These are phyloP conservation scores for Rhodotorula taiwanensis DNA, from an alignment of 768 basidiomycete species.

Conservation along the genomic window DNA sequence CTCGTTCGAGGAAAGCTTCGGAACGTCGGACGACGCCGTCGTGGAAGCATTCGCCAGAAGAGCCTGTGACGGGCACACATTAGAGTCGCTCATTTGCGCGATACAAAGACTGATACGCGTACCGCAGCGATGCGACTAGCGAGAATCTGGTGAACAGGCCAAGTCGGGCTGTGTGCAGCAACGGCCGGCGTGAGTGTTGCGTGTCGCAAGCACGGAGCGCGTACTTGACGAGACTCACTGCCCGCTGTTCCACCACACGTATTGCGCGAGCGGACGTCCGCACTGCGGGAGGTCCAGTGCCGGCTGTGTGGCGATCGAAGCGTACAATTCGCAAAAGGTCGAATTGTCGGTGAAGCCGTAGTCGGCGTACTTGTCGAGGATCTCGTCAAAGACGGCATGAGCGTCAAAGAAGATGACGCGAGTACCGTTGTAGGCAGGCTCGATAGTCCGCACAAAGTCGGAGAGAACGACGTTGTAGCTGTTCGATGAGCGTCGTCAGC, in stretches of 20 bases:
- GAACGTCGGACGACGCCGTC: too few species aligned
- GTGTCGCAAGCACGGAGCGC: too few species aligned
- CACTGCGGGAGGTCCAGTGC: background rate
- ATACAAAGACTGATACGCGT: background rate
- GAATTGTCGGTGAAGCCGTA: slow-evolving; percentile 16
- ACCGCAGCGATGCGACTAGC: slow-evolving; percentile 3
- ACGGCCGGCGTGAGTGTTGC: too few species aligned
- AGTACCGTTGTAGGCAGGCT: background rate
- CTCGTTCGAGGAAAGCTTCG: too few species aligned
- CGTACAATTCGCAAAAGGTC: slow-evolving; percentile 1
- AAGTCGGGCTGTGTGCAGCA: too few species aligned
- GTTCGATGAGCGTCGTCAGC: background rate
- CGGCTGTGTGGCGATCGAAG: background rate
- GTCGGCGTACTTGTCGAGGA: background rate
- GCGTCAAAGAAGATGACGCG: slow-evolving; percentile 20
- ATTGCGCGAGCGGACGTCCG: background rate
- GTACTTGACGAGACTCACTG: too few species aligned
- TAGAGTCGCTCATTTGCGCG: too few species aligned
- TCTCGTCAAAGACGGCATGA: slow-evolving; percentile 6
- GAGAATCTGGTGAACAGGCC: slow-evolving; percentile 7
- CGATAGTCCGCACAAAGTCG: background rate
- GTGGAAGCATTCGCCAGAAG: too few species aligned
- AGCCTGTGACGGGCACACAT: too few species aligned
- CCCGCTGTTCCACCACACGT: slow-evolving; percentile 15
- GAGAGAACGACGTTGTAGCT: slow-evolving; percentile 13